Conservation (phyloP, 1,284 basidiomycete species). For the Meripilus lineatus region DNA sequence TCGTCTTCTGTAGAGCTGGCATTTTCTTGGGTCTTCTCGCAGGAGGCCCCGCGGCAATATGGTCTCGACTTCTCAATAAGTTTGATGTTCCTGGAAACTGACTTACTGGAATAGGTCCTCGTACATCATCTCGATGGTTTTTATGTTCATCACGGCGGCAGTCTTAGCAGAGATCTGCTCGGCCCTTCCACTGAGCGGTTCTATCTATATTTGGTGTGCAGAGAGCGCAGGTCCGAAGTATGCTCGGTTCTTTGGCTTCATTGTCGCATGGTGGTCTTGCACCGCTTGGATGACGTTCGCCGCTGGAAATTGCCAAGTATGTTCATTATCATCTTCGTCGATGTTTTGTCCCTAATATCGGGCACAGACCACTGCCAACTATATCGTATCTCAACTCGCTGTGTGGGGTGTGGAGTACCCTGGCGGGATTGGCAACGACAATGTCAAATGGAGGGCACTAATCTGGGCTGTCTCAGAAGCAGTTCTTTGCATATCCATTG, state of each 20-base stretch:
- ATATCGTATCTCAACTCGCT: conserved; percentile 74
- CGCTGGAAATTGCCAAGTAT: conserved; percentile 77
- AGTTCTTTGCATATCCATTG: conserved; percentile 61
- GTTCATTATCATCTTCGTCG: conserved; percentile 12
- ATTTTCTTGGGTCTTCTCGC: conserved; percentile 79
- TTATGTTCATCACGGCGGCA: conserved; percentile 81
- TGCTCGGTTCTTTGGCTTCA: conserved; percentile 77
- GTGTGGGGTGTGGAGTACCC: conserved; percentile 78
- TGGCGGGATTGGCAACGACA: conserved; percentile 63
- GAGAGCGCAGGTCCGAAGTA: conserved; percentile 83
- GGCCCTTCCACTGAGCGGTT: conserved; percentile 79
- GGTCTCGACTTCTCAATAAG: conserved; percentile 34
- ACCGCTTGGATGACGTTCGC: conserved; percentile 90
- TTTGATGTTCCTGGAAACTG: conserved; percentile 1
- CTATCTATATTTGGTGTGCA: conserved; percentile 88
- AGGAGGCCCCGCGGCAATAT: conserved; percentile 81
- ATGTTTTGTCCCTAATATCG: background rate
- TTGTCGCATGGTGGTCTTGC: conserved; percentile 86
- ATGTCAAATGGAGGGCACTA: conserved; percentile 78
- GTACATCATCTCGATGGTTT: conserved; percentile 72
- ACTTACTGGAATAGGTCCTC: conserved; percentile 55
- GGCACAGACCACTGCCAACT: conserved; percentile 74
- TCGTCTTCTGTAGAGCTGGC: conserved; percentile 44
- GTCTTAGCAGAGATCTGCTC: conserved; percentile 86
- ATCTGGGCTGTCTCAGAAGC: conserved; percentile 78